A percentile compares a stretch with the other conserved stretches of the same genome.
phyloP scores from a whole-genome alignment of 208 protist species.

The Wallacemonas sp. region DNA sequence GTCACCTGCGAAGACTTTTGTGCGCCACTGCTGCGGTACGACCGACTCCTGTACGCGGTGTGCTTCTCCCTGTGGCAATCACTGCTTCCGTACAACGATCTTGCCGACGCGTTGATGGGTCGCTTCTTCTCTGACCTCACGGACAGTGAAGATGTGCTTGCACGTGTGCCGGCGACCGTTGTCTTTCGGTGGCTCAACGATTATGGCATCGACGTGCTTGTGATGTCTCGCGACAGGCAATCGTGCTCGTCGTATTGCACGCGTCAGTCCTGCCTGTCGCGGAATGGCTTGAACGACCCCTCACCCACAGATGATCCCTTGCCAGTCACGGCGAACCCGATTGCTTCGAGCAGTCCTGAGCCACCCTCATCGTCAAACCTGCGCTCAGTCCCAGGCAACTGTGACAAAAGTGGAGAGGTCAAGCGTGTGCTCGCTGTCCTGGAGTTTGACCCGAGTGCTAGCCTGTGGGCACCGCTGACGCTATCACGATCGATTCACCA shows the following conservation, averaged over 20 bases:
- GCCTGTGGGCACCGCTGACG: constrained; percentile 54
- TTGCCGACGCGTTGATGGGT: constrained; percentile 27
- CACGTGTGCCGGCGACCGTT: constrained; percentile 15
- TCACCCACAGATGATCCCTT: no score
- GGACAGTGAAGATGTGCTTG: constrained; percentile 4
- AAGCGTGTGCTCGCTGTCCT: constrained; percentile 45
- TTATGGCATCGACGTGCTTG: constrained; percentile 43
- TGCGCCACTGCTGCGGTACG: constrained; percentile 34
- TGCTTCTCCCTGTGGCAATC: constrained; percentile 60
- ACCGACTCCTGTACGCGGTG: constrained; percentile 56
- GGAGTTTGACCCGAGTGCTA: constrained; percentile 41
- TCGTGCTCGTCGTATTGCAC: constrained; percentile 47
- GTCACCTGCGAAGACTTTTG: constrained; percentile 42
- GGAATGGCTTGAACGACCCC: constrained; percentile 11
- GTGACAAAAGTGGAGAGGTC: constrained; percentile 4
- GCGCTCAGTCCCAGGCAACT: no score
- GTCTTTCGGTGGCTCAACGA: constrained; percentile 40
- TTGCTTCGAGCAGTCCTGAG: no score
- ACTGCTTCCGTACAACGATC: constrained; percentile 50
- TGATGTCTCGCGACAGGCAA: constrained; percentile 31
- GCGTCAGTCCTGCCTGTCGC: constrained; percentile 27
- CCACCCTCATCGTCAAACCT: no score
- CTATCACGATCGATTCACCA: constrained; percentile 27
- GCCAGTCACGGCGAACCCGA: not conserved
- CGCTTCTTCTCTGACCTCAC: constrained; percentile 36